phyloP scores from a whole-genome alignment of 192 early-diverging fungal genomes.

The Geranomyces variabilis region DNA sequence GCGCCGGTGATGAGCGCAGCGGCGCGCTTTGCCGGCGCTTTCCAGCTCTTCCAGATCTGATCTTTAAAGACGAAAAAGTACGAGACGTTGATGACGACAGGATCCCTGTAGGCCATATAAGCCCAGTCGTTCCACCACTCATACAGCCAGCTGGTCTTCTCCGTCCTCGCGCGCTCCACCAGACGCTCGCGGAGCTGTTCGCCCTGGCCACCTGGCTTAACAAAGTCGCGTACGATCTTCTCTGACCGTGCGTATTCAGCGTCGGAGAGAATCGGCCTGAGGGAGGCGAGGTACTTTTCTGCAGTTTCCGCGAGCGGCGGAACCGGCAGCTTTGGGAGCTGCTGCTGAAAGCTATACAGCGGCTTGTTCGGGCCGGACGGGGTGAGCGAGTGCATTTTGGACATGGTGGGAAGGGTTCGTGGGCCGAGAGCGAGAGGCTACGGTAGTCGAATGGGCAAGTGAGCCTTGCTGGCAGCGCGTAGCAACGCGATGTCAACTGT shows the following conservation, averaged over 20 bases:
- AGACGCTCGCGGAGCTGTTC: constrained; percentile 85
- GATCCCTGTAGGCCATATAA: constrained; percentile 92
- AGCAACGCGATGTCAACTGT: no score
- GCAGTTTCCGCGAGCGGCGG: constrained; percentile 81
- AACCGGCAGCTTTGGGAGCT: constrained; percentile 87
- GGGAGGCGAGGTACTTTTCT: constrained; percentile 77
- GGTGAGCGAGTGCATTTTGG: constrained; percentile 28
- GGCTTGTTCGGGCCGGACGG: constrained; percentile 34
- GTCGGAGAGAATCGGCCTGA: constrained; percentile 69
- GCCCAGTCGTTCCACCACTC: constrained; percentile 98
- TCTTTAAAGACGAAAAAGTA: constrained; percentile 97
- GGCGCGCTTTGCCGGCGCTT: constrained; percentile 78
- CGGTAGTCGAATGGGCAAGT: no score
- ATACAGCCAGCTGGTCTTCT: constrained; percentile 83
- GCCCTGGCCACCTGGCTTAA: constrained; percentile 77
- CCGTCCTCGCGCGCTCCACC: constrained; percentile 71
- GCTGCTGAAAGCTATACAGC: constrained; percentile 36
- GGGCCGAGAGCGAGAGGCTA: neutral
- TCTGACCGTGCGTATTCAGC: constrained; percentile 73
- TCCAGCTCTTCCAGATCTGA: constrained; percentile 68
- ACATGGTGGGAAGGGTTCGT: neutral
- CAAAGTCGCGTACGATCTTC: constrained; percentile 75
- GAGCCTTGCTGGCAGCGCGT: no score
- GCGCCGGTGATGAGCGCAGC: constrained; percentile 87
- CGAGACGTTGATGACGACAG: constrained; percentile 92